Evolutionary conservation across 2,329 filamentous ascomycete genomes (phyloP), one percentile per base, ranked within the genome.

Genomic region (Aspergillus japonicus): DNA sequence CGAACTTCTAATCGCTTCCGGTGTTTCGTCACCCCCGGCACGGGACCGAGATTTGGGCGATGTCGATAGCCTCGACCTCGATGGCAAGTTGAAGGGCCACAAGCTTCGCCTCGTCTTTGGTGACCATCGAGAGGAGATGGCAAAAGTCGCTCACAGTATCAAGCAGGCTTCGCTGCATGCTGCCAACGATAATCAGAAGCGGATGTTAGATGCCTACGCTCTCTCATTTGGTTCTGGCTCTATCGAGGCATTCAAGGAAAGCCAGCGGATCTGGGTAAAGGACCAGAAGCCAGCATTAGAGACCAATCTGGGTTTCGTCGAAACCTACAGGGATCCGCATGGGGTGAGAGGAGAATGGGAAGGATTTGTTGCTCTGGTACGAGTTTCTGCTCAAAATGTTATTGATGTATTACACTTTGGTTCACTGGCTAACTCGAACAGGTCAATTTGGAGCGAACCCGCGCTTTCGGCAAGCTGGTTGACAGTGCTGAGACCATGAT

Each of bases 371-470:
- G 89, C 89, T 50, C 85, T 82, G 71, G 77, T 78, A 69, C 59
- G 71, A 67, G 1, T n/a, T 51, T n/a, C 10, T 11, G 33, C 10
- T 29, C 23, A 14, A 23, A 31, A 39, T 49, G 12, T 50, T 23
- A 14, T 14, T 29, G 44, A 62, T 33, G 16, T 26, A 5, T 47
- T 16, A 21, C 19, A 19, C 4, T 14, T 19, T 21, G 4, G 5
- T 24, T 23, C 8, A 31, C 26, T 55, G 47, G 31, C 42, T 21
- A 48, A 23, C 31, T 31, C 4, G 19, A 6, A 24, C 48, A 78
- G 76, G 76, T 98, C 50, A 98, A 98, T 77, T 83, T 94, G 71
- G 94, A 97, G 74, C 88, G 94, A 21, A 99, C 94, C 1, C 85
- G 85, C 60, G 91, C 93, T 1, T 98, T 98, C 71, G 89, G 89